Percentiles rank a stretch among this genome's conserved stretches.
These are phyloP conservation scores for Neopestalotiopsis clavispora DNA, from an alignment of 2,329 filamentous ascomycete genomes.

Conservation along the genomic window DNA sequence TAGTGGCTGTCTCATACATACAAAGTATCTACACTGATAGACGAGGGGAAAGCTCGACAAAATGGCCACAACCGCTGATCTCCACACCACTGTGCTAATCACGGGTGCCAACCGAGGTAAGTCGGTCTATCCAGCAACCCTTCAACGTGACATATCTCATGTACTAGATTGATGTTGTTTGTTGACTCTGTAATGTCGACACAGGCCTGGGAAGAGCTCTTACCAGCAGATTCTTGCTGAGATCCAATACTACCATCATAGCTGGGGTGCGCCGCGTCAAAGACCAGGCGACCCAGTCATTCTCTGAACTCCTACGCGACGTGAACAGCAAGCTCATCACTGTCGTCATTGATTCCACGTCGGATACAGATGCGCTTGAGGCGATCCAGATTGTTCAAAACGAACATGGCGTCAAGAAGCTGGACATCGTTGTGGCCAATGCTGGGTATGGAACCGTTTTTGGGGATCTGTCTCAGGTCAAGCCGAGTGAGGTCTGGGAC, in stretches of 20 bases:
- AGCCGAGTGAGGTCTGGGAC: slow-evolving; percentile 19
- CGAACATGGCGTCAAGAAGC: slow-evolving; percentile 35
- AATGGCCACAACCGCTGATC: slow-evolving; percentile 3
- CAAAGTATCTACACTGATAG: not conserved
- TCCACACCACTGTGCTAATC: slow-evolving; percentile 16
- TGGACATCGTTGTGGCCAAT: slow-evolving; percentile 53
- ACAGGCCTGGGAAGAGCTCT: slow-evolving; percentile 28
- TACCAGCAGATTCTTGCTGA: slow-evolving; percentile 37
- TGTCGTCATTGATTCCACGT: slow-evolving; percentile 40
- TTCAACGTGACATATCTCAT: not conserved
- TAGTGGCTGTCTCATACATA: not conserved
- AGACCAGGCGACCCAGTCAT: slow-evolving; percentile 19
- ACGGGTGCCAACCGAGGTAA: slow-evolving; percentile 29
- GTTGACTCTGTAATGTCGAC: not conserved
- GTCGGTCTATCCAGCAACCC: not conserved
- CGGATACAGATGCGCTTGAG: slow-evolving; percentile 31
- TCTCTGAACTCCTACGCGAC: slow-evolving; percentile 35
- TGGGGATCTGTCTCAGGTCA: slow-evolving; percentile 21
- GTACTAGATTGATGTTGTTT: not conserved
- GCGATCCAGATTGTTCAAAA: slow-evolving; percentile 33
- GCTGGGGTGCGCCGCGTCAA: slow-evolving; percentile 31
- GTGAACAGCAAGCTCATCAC: slow-evolving; percentile 36
- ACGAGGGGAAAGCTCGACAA: not conserved
- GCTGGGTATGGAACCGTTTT: slow-evolving; percentile 35
- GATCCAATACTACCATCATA: slow-evolving; percentile 54